Evolutionary conservation across 352 stramenopile species (phyloP).

Genomic region (Globisporangium spiculum): DNA sequence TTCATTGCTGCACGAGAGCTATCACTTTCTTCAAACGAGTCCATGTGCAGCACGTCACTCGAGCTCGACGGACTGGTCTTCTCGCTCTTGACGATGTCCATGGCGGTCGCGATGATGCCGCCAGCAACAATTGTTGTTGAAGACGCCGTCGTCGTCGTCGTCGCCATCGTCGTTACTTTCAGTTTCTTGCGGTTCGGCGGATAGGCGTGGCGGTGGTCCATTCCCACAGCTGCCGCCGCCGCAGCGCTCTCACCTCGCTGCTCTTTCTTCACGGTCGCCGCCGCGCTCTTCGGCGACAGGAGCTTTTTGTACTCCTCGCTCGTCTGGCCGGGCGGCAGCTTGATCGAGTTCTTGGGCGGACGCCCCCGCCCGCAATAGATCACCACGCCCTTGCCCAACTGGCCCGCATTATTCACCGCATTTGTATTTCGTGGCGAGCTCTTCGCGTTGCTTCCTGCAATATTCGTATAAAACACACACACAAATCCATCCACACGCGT

Average conservation of each 20-base stretch:
- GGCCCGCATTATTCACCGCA: neutral
- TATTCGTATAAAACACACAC: neutral
- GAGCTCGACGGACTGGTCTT: slow-evolving; percentile 48
- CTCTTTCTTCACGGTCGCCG: neutral
- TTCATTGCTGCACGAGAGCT: neutral
- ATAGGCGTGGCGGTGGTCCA: neutral
- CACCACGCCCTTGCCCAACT: slow-evolving; percentile 3
- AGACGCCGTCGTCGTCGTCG: too few species aligned
- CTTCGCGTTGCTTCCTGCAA: slow-evolving; percentile 7
- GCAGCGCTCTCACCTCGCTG: neutral
- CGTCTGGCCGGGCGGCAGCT: slow-evolving; percentile 6
- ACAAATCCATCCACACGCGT: neutral
- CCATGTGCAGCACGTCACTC: slow-evolving; percentile 43
- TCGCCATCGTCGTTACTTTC: slow-evolving; percentile 6
- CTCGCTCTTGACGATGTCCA: slow-evolving; percentile 1
- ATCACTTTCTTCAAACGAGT: slow-evolving; percentile 26
- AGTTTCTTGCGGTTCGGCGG: neutral
- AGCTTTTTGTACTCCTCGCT: slow-evolving; percentile 4
- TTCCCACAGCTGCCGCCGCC: neutral
- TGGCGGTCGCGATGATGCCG: neutral
- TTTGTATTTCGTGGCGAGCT: slow-evolving; percentile 10
- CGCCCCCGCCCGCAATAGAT: slow-evolving; percentile 23
- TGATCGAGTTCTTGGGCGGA: slow-evolving; percentile 27
- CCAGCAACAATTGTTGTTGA: neutral
- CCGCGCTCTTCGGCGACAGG: slow-evolving; percentile 8